Evolutionary conservation across 2,329 filamentous ascomycete species (phyloP), one percentile per base, ranked within the genome.

Genomic region (Fusarium napiforme): DNA sequence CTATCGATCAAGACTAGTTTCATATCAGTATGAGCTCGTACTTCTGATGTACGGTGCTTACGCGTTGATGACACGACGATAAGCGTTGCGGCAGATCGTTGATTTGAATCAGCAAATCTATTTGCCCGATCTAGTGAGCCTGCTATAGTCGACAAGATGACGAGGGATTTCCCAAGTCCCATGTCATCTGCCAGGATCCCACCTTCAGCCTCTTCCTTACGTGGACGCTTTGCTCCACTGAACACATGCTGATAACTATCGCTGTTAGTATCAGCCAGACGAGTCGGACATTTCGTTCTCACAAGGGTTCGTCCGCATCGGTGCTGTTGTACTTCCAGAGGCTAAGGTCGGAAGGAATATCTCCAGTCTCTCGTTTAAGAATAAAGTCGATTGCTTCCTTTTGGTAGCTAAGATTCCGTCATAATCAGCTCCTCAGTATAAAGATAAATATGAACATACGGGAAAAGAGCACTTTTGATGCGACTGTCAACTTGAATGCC

Each of bases 211-310:
- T 53, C 50, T 16, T 53, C 34, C 4, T 26, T 23, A 1, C 11
- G 1, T 7, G 50, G 50, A 8, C 50, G 50, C 2, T 53, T 53
- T 39, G 34, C 50, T 5, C 50, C 50, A 2, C n/a, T 39, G 12
- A n/a, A n/a, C 0, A 39, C 9, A 18, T 53, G 50, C 23, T 53
- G 50, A 5, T 53, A n/a, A 39, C 50, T 53, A 11, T 5, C 0
- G 0, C 0, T 10, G 12, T 47, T 9, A 47, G 45, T 15, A 3
- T 2, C 2, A 4, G 5, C 4, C 3, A 1, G 4, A 3, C 21
- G 2, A 2, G 0, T 7, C 0, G 2, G 9, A 7, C 0, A 28
- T 21, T 1, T 28, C 0, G 4, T 8, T 21, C 50, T 37, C 0
- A 53, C 50, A 39, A 53, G n/a, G 50, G 34, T 5, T 39, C 50